Base-by-base conservation (phyloP, 2,329 filamentous ascomycete species). In the Bipolaris bicolor region DNA sequence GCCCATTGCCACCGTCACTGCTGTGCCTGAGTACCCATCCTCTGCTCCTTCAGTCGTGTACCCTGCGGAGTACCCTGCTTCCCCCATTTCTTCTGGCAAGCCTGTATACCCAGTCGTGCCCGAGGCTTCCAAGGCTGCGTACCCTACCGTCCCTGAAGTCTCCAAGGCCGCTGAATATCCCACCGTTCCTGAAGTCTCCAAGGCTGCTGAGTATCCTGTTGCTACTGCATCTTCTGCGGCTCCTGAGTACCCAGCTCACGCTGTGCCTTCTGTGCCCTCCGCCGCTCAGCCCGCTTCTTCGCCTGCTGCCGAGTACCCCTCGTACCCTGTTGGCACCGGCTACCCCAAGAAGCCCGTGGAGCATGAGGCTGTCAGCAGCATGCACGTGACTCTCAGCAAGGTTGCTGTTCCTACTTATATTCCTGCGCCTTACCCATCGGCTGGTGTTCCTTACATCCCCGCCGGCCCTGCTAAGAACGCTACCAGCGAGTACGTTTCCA, bases 381-480 rank as follows among this genome's bases (percentile, higher is more conserved):
- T 60, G 3, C 59, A 61, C 58, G 45, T 65, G 36, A 71, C 67
- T 11, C 56, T 72, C 9, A 69, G 63, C 57, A 68, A 67, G 62
- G 62, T 68, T 18, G 45, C 62, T 5, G 57, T 64, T 5, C 58
- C 64, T 2, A 26, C 34, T 9, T 61, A 64, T 49, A 58, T 60
- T 20, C 56, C 57, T 11, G 53, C 60, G 11, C 57, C 58, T 16
- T 52, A 60, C 49, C 54, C 55, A 20, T 48, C 62, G 36, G 54
- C 56, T 37, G 48, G 62, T 22, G 57, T 20, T 7, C 40, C 62
- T 11, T 49, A 63, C 24, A 26, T 48, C 7, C 50, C 56, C 11
- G 54, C 51, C 22, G 58, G 52, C 31, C 22, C 53, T 29, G 53
- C 49, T 22, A 44, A 39, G 45, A 65, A 58, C 33, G 52, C 47